Base-by-base conservation (phyloP, 805 yeast species). In the Grigorovia jiainica region DNA sequence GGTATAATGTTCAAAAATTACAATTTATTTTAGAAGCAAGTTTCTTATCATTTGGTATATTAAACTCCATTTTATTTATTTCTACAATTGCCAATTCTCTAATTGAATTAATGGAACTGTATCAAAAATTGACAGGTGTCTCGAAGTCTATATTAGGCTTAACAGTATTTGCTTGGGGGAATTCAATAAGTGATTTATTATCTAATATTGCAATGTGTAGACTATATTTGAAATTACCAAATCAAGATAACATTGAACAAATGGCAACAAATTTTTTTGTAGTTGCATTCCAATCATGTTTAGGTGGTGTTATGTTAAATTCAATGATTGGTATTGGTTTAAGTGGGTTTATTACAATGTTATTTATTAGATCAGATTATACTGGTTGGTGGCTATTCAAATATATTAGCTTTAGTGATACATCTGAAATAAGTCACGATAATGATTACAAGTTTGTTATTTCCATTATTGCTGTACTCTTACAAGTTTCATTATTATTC, bases 131-230 rank as follows among this genome's bases (percentile, higher is more conserved):
- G 3, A 57, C 60, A 13, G 52, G 56, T 5, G 65, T 90, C 6
- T 77, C 89, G 9, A 95, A 89, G 45, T 89, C 92, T 1, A 73
- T 90, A 8, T 61, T 92, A 29, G 99, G 98, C 0, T 66, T 90
- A n/a, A 90, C 97, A 0, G 71, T 92, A 0, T 84, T 92, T 61
- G 96, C 98, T 0, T 65, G 90, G 47, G 98, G 99, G 3, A 94
- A 92, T 57, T 90, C 97, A 0, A 67, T 86, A 3, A 95, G 97
- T 11, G 99, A 92, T 56, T 66, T 90, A 39, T 78, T 92, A 3
- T 82, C 97, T 0, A 87, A 92, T 53, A 64, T 82, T 27, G 84
- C 95, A 0, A 75, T 92, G 43, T 92, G 96, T 4, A 68, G 67
- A 44, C 71, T 87, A 5, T 61, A 62, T 43, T 48, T 51, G 11